These are phyloP conservation scores for Mycena sp. DNA, from an alignment of 1,284 basidiomycete genomes.

Conservation along the genomic window DNA sequence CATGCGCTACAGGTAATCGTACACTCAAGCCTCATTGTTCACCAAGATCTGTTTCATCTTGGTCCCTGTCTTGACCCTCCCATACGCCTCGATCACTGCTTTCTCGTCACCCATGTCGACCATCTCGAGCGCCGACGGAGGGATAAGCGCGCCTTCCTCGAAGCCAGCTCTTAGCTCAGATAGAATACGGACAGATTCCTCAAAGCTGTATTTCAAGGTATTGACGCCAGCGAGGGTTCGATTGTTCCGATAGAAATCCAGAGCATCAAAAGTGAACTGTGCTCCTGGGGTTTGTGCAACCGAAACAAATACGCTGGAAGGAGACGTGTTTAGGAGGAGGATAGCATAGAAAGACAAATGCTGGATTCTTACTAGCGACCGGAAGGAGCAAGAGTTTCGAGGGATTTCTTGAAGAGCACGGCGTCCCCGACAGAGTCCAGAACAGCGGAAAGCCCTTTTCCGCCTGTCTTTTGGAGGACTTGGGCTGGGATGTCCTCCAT, in stretches of 20 bases:
- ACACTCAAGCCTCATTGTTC: not conserved
- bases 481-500: slow-evolving; percentile 1
- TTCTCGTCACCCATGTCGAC: slow-evolving; percentile 7
- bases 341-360: not conserved
- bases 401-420: slow-evolving; percentile 15
- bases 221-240: slow-evolving; percentile 13
- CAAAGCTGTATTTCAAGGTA: not conserved
- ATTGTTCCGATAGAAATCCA: slow-evolving; percentile 16
- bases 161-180: slow-evolving; percentile 11
- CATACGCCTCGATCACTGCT: slow-evolving; percentile 8
- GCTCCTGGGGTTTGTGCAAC: slow-evolving; percentile 13
- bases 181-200: slow-evolving; percentile 1
- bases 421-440: slow-evolving; percentile 16
- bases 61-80: slow-evolving; percentile 9
- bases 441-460: slow-evolving; percentile 6
- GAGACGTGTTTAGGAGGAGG: no score
- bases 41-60: slow-evolving; percentile 18
- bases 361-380: slow-evolving; percentile 13
- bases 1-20: not conserved
- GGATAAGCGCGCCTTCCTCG: slow-evolving; percentile 7
- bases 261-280: slow-evolving; percentile 17
- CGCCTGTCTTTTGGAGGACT: slow-evolving; percentile 10
- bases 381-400: slow-evolving; percentile 6
- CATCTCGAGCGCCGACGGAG: not conserved
- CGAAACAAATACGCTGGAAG: slow-evolving; percentile 10